Conservation (phyloP, 345 rosid genomes). For the Physaria fendleri region DNA sequence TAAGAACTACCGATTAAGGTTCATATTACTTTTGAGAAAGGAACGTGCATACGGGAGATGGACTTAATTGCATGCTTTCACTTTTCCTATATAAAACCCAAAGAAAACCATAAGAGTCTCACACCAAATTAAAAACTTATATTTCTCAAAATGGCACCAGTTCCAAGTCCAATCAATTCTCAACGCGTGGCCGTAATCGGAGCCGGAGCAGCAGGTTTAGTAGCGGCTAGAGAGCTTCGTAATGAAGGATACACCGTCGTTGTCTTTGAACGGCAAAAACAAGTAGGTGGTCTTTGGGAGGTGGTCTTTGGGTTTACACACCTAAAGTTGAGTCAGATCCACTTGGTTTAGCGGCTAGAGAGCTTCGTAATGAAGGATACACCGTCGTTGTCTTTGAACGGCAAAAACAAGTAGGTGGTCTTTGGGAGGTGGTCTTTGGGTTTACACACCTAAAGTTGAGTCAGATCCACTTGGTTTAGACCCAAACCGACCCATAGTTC, state of each 20-base stretch:
- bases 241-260: slow-evolving; percentile 65
- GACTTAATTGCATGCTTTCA: too few species aligned
- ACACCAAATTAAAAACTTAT: too few species aligned
- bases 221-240: slow-evolving; percentile 60
- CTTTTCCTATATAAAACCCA: too few species aligned
- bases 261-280: slow-evolving; percentile 49
- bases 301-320: slow-evolving; percentile 80
- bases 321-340: slow-evolving; percentile 55
- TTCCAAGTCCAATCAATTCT: too few species aligned
- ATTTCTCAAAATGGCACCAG: too few species aligned
- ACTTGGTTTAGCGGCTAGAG: slow-evolving; percentile 58
- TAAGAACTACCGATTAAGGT: too few species aligned
- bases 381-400: slow-evolving; percentile 59
- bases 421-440: too few species aligned
- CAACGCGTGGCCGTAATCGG: too few species aligned
- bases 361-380: slow-evolving; percentile 70
- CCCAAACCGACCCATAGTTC: slow-evolving; percentile 44
- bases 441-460: slow-evolving; percentile 51
- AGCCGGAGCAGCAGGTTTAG: slow-evolving; percentile 80
- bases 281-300: slow-evolving; percentile 78
- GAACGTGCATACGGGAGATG: too few species aligned
- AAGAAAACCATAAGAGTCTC: too few species aligned
- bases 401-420: slow-evolving; percentile 55
- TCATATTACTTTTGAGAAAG: too few species aligned
- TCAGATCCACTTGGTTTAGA: slow-evolving; percentile 59